Evolutionary conservation across 805 yeast species (phyloP).

Genomic region (Saccharomycopsis schoenii): DNA sequence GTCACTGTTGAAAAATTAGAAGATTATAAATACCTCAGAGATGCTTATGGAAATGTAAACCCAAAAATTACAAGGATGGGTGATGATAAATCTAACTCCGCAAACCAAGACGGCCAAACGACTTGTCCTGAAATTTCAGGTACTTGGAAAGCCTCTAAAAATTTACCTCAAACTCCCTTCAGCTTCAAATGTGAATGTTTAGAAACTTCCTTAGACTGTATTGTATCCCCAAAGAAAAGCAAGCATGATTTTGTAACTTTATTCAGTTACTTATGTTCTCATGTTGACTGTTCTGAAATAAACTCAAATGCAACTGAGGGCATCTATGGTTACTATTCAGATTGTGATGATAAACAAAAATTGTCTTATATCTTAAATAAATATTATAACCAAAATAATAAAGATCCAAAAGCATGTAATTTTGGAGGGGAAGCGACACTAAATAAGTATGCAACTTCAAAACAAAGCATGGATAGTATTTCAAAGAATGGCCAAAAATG

Average conservation of each 20-base stretch:
- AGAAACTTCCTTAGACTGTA: conserved; percentile 44
- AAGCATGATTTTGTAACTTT: conserved; percentile 48
- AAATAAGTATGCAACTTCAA: conserved; percentile 4
- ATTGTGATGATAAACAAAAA: conserved; percentile 62
- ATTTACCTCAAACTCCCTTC: conserved; percentile 73
- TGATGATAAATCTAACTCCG: background rate
- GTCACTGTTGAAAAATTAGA: conserved; percentile 43
- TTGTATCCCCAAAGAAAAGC: conserved; percentile 41
- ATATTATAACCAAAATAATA: conserved; percentile 28
- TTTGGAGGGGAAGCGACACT: conserved; percentile 13
- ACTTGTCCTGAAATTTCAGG: conserved; percentile 38
- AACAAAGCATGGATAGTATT: conserved; percentile 6
- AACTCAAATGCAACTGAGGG: conserved; percentile 54
- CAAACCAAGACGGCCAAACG: background rate
- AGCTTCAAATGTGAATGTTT: conserved; percentile 57
- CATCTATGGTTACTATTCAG: conserved; percentile 61
- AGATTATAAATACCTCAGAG: conserved; percentile 49
- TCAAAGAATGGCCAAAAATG: conserved; percentile 11
- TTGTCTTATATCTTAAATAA: conserved; percentile 56
- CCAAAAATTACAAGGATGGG: conserved; percentile 35
- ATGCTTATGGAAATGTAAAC: conserved; percentile 41
- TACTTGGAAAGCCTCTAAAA: conserved; percentile 59
- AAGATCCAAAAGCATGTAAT: conserved; percentile 7
- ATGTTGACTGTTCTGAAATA: conserved; percentile 52
- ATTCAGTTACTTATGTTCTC: conserved; percentile 48